Evolutionary conservation across 2,329 filamentous ascomycete species (phyloP).

Genomic region (Epicoccum nigrum): DNA sequence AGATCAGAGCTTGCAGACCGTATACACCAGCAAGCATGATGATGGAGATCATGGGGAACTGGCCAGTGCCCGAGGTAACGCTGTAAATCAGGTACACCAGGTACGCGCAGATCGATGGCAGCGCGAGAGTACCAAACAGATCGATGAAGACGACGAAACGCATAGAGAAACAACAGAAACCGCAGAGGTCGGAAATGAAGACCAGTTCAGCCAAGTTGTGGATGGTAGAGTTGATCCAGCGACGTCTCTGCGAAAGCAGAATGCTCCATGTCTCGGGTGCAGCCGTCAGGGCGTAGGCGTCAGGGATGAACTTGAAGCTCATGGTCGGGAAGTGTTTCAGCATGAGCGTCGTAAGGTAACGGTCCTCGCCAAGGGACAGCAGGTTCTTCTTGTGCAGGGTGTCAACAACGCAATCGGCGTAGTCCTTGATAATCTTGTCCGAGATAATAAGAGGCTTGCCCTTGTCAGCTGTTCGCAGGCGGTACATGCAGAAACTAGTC

Average conservation of each 20-base stretch:
- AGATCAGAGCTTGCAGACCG: constrained; percentile 93
- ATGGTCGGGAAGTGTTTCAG: constrained; percentile 95
- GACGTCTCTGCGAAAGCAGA: constrained; percentile 93
- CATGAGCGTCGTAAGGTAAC: constrained; percentile 96
- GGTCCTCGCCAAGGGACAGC: constrained; percentile 92
- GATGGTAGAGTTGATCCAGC: constrained; percentile 99
- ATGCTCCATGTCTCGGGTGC: constrained; percentile 95
- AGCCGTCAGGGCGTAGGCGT: constrained; percentile 91
- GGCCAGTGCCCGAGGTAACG: constrained; percentile 70
- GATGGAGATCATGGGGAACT: constrained; percentile 85
- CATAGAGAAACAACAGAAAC: constrained; percentile 99
- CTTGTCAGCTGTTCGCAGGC: constrained; percentile 89
- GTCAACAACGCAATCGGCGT: constrained; percentile 86
- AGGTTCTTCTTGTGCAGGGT: constrained; percentile 96
- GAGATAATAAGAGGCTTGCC: constrained; percentile 94
- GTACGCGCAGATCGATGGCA: constrained; percentile 87
- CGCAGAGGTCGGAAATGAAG: constrained; percentile 89
- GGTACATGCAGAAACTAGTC: constrained; percentile 96
- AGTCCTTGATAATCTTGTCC: constrained; percentile 85
- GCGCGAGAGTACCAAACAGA: constrained; percentile 87
- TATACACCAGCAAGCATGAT: constrained; percentile 90
- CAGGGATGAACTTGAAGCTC: constrained; percentile 94
- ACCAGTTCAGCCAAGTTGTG: constrained; percentile 94
- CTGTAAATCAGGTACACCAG: constrained; percentile 85
- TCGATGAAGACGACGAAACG: constrained; percentile 95